Evolutionary conservation across 202 grass and related monocot genomes (phyloP).

Genomic region (Dendrocalamus latiflorus): DNA sequence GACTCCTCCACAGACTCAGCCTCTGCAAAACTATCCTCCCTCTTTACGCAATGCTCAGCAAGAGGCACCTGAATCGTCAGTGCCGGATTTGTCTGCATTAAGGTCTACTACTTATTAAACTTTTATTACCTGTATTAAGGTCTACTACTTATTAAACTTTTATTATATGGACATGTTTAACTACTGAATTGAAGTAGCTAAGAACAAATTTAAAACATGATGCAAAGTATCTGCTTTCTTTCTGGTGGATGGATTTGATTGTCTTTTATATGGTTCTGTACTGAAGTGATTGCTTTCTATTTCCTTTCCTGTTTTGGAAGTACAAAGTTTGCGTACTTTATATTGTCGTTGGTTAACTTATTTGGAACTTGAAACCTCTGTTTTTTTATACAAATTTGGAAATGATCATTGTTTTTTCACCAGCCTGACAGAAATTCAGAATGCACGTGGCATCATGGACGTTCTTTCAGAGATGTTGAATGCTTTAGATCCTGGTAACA

Average conservation of each 20-base stretch:
- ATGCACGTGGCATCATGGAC: slow-evolving; percentile 75
- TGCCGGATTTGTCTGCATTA: slow-evolving; percentile 56
- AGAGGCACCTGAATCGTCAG: slow-evolving; percentile 57
- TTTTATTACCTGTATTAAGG: too few relatives aligned
- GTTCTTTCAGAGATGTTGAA: slow-evolving; percentile 95
- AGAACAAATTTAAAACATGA: neutral
- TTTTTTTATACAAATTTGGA: slow-evolving; percentile 14
- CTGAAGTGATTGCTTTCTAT: neutral
- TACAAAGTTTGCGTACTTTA: neutral
- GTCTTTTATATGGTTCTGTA: neutral
- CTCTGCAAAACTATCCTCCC: too few relatives aligned
- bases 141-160: too few relatives aligned
- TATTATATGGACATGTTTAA: slow-evolving; percentile 5
- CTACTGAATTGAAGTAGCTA: neutral
- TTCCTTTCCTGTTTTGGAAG: slow-evolving; percentile 14
- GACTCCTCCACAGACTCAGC: too few relatives aligned
- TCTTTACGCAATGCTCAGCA: slow-evolving; percentile 43
- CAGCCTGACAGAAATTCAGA: slow-evolving; percentile 86
- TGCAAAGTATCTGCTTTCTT: neutral
- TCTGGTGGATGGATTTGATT: neutral
- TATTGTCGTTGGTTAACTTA: neutral
- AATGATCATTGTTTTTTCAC: slow-evolving; percentile 34
- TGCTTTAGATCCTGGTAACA: slow-evolving; percentile 77
- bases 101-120: slow-evolving; percentile 40
- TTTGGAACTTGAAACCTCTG: slow-evolving; percentile 2